Evolutionary conservation across 192 early-diverging fungal species (phyloP).

Genomic region (Ambispora gerdemannii): DNA sequence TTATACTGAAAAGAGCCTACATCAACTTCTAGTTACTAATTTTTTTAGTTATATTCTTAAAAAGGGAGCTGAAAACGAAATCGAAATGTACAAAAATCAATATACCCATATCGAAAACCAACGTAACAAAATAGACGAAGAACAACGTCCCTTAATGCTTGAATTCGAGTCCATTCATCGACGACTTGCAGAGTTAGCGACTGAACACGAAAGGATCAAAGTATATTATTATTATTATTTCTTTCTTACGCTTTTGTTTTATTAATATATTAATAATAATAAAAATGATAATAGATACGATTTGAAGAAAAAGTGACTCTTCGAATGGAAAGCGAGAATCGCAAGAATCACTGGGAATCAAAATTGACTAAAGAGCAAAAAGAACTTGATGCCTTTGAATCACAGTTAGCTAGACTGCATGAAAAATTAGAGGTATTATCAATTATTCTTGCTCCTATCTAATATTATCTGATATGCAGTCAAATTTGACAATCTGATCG

Average conservation of each 20-base stretch:
- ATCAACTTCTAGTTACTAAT: neutral
- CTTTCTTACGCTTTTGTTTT: neutral
- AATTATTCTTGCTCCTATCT: no score
- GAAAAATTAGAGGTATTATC: constrained; percentile 36
- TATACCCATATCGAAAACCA: constrained; percentile 52
- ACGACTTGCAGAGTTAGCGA: constrained; percentile 21
- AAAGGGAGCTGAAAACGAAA: constrained; percentile 45
- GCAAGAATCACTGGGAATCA: constrained; percentile 54
- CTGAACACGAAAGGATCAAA: constrained; percentile 10
- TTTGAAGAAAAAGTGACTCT: constrained; percentile 20
- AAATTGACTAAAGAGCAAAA: constrained; percentile 44
- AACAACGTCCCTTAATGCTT: constrained; percentile 40
- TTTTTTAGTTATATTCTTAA: constrained; percentile 6
- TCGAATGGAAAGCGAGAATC: constrained; percentile 35
- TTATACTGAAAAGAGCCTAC: neutral
- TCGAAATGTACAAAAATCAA: constrained; percentile 58
- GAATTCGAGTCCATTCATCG: constrained; percentile 42
- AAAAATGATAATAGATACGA: constrained; percentile 22
- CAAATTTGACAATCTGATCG: no score
- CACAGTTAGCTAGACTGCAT: constrained; percentile 33
- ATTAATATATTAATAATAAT: neutral
- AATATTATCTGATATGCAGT: no score
- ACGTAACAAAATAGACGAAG: constrained; percentile 32
- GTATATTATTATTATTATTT: constrained; percentile 25
- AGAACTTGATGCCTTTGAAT: constrained; percentile 28